Base-by-base conservation (phyloP, 2,329 filamentous ascomycete genomes). In the Dactylellina parvicollis region DNA sequence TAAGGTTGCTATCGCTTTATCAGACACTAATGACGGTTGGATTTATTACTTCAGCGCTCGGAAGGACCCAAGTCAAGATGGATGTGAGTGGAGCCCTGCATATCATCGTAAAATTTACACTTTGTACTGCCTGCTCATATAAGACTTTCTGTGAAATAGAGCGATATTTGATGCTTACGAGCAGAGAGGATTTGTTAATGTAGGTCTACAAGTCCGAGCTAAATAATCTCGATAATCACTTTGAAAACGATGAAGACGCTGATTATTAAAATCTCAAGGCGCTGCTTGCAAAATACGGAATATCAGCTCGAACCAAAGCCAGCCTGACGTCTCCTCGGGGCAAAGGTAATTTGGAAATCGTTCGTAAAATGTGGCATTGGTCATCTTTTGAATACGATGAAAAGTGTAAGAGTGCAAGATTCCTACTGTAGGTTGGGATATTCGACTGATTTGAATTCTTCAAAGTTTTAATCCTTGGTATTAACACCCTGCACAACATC, bases 321-420 rank as follows among this genome's bases (percentile, higher is more conserved):
- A 73, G 69, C 34, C 47, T 73, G 60, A 65, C 60, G 9, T 73
- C 69, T 9, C 52, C 69, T 24, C 36, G 59, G 2, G 69, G 69
- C 1, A 73, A 65, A 30, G 69, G 60, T 12, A 73, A 73, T 16
- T 38, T 73, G 4, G 69, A 73, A 38, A 73, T 73, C 20, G 69
- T 65, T n/a, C 52, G 69, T 2, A 73, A 73, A 26, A 65, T 73
- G 60, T 73, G 69, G 69, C 69, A 73, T 44, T 73, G 69, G 69
- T 73, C 69, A 22, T 73, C 69, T 8, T 42, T 65, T 26, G 69
- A 73, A 57, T 65, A 73, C 18, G 69, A 57, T 49, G 69, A 73
- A 49, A 59, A 50, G 46, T 73, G 69, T 73, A 66, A 49, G 47
- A 26, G 24, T 26, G n/a, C 4, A 12, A 47, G 32, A 8, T 5